Evolutionary conservation across 2,329 filamentous ascomycete species (phyloP).

Genomic region (Trichoderma sp.): DNA sequence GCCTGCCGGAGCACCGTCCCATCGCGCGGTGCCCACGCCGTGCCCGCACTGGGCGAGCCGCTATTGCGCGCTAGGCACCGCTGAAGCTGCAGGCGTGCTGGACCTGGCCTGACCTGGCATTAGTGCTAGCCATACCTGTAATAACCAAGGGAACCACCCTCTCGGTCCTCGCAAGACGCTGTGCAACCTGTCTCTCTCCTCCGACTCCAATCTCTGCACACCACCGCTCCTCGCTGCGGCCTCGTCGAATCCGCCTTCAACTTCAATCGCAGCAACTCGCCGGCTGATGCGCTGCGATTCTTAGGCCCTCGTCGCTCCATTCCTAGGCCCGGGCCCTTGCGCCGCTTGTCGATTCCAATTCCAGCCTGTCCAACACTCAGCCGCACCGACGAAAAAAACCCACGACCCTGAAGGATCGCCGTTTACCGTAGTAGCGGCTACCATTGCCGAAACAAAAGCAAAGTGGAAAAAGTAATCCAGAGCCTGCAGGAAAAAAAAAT

Average conservation of each 20-base stretch:
- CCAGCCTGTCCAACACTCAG: neutral
- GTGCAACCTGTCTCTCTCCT: slow-evolving; percentile 26
- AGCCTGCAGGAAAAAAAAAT: neutral
- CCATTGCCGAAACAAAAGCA: neutral
- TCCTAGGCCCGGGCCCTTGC: slow-evolving; percentile 5
- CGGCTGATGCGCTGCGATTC: slow-evolving; percentile 9
- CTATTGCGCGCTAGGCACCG: slow-evolving; percentile 17
- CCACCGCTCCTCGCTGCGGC: neutral
- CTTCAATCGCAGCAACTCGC: slow-evolving; percentile 12
- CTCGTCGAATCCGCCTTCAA: slow-evolving; percentile 2
- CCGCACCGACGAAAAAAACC: slow-evolving; percentile 1
- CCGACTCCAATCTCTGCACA: slow-evolving; percentile 17
- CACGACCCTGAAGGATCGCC: slow-evolving; percentile 17
- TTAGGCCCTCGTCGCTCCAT: neutral
- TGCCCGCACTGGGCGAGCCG: slow-evolving; percentile 4
- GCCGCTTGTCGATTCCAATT: slow-evolving; percentile 13
- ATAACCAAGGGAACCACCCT: neutral
- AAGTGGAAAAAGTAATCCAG: neutral
- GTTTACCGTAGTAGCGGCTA: slow-evolving; percentile 4
- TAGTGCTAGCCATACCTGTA: slow-evolving; percentile 8
- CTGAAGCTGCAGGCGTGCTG: slow-evolving; percentile 25
- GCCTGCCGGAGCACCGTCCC: neutral
- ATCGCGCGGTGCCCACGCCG: neutral
- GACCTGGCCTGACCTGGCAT: slow-evolving; percentile 16
- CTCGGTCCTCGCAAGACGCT: slow-evolving; percentile 12